Conservation (phyloP, 768 basidiomycete genomes). For the Tulasnella sp. region DNA sequence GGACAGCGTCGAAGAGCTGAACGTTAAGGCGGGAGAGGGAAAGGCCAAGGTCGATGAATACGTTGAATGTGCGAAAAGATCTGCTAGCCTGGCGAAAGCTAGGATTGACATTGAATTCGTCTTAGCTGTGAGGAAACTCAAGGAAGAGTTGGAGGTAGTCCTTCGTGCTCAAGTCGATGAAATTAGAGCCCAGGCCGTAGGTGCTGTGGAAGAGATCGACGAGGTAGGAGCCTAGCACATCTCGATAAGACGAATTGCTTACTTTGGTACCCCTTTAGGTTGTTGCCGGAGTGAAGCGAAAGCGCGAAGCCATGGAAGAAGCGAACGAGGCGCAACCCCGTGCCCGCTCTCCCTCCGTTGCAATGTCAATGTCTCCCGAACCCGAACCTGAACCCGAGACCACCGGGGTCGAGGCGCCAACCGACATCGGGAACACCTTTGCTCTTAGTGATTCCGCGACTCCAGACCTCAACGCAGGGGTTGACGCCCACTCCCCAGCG, state of each 20-base stretch:
- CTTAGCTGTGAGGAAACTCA: conserved; percentile 1
- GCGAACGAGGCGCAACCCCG: neutral
- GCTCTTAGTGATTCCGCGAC: neutral
- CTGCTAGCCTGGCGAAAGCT: conserved; percentile 14
- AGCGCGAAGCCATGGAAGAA: neutral
- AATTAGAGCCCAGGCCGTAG: neutral
- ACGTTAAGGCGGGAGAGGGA: neutral
- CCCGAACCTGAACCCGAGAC: neutral
- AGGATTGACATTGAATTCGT: conserved; percentile 11
- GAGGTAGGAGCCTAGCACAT: neutral
- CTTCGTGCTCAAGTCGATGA: conserved; percentile 1
- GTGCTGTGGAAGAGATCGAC: neutral
- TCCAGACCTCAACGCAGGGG: neutral
- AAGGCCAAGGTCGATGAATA: neutral
- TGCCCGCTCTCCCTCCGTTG: neutral
- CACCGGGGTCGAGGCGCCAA: neutral
- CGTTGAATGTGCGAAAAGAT: conserved; percentile 13
- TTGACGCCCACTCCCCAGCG: neutral
- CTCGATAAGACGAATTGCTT: neutral
- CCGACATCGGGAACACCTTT: neutral
- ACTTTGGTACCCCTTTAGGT: neutral
- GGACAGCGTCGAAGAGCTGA: conserved; percentile 9
- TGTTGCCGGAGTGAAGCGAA: conserved; percentile 10
- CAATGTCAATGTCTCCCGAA: conserved; percentile 5
- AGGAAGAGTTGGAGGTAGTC: neutral